A percentile compares a stretch with the other conserved stretches of the same genome.
phyloP scores from a whole-genome alignment of 345 rosid genomes.

The Sisymbrium irio region DNA sequence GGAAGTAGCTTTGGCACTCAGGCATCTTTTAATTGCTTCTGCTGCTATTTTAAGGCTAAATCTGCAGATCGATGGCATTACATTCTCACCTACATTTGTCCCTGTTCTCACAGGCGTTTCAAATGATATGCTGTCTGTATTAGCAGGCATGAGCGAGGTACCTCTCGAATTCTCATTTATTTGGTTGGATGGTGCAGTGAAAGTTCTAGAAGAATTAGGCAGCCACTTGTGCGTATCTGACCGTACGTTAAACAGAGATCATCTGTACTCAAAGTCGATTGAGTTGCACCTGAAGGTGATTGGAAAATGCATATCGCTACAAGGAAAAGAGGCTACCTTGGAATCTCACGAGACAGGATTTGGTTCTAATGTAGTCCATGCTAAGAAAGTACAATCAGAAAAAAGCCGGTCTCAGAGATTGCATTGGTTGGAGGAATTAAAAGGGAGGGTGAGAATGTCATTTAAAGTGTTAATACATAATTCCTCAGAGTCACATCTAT shows the following conservation, averaged over 20 bases:
- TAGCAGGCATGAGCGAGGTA: constrained; percentile 45
- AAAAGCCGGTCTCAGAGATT: constrained; percentile 36
- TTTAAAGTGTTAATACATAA: constrained; percentile 56
- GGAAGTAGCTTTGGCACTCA: constrained; percentile 57
- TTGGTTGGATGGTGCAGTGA: constrained; percentile 83
- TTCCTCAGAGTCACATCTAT: constrained; percentile 60
- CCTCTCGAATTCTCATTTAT: constrained; percentile 52
- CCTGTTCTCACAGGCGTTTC: constrained; percentile 47
- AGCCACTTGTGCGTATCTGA: constrained; percentile 47
- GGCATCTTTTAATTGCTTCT: constrained; percentile 67
- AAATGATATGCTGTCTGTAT: constrained; percentile 52
- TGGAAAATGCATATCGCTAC: constrained; percentile 82
- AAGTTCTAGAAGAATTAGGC: constrained; percentile 75
- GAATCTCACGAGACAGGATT: constrained; percentile 73
- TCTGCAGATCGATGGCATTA: constrained; percentile 40
- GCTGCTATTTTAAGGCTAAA: constrained; percentile 72
- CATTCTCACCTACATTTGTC: constrained; percentile 44
- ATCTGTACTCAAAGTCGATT: constrained; percentile 54
- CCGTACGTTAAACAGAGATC: constrained; percentile 38
- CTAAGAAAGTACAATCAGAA: constrained; percentile 34
- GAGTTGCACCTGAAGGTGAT: constrained; percentile 66
- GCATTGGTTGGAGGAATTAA: constrained; percentile 59
- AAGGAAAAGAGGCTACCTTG: constrained; percentile 71
- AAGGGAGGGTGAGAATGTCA: constrained; percentile 64
- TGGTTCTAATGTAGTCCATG: constrained; percentile 45